These are phyloP conservation scores for Plasmodium gonderi DNA, from an alignment of 169 alveolate genomes.

Conservation along the genomic window DNA sequence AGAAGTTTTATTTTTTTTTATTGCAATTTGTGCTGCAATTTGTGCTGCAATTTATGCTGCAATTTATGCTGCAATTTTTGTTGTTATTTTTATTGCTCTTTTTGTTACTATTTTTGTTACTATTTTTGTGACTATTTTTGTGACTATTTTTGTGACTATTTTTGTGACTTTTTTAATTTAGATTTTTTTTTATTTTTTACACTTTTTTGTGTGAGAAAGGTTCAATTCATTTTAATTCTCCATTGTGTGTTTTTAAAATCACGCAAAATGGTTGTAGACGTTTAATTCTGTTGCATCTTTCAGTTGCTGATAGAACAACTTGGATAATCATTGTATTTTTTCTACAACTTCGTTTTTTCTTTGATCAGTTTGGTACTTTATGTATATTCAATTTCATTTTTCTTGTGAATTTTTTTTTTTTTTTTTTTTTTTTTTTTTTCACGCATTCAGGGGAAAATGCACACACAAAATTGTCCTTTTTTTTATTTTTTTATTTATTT, in stretches of 20 bases:
- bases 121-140: not conserved
- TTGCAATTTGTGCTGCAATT: not conserved
- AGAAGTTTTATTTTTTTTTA: not conserved
- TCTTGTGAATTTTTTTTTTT: not conserved
- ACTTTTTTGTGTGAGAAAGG: not conserved
- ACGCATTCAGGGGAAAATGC: slow-evolving; percentile 25
- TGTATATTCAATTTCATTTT: not conserved
- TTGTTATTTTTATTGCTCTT: slow-evolving; percentile 13
- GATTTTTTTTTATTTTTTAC: not conserved
- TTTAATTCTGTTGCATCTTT: not conserved
- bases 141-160: too few species aligned
- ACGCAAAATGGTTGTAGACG: not conserved
- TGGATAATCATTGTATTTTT: slow-evolving; percentile 23
- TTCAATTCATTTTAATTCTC: not conserved
- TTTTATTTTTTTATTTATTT: too few species aligned
- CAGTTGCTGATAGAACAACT: slow-evolving; percentile 27
- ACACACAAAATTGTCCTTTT: slow-evolving; percentile 14
- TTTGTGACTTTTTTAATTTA: too few species aligned
- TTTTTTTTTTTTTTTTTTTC: not conserved
- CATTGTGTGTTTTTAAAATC: not conserved
- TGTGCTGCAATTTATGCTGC: not conserved
- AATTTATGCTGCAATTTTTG: not conserved
- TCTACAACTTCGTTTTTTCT: not conserved
- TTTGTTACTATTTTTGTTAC: not conserved
- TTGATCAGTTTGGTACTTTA: not conserved